Base-by-base conservation (phyloP, 2,329 filamentous ascomycete species). In the Didymella exigua region DNA sequence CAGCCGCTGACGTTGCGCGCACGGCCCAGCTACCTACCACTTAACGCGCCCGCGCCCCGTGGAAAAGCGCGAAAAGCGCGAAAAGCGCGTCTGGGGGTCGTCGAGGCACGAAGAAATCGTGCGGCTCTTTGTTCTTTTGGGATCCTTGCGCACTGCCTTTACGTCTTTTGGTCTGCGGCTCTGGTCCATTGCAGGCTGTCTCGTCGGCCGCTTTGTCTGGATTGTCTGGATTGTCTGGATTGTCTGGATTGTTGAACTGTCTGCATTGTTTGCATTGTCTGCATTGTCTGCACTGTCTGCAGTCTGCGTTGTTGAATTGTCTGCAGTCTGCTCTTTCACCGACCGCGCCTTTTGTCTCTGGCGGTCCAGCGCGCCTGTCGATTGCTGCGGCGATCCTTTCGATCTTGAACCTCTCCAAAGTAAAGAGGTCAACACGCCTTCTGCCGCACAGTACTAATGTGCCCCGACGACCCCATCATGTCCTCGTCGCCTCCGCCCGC, bases 391-490 rank as follows among this genome's bases (percentile, higher is more conserved):
- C 46, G 21, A 46, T 34, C 23, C 23, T 27, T 48, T n/a, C 13
- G 7, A n/a, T 27, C 43, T n/a, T n/a, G 7, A n/a, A 24, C 36
- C 21, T 6, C 21, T 37, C 34, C 5, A 38, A 16, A 13, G 16
- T 36, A 26, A 16, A 13, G 16, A 19, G 19, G 40, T 19, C 27
- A 9, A 19, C 23, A 13, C 37, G 7, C 18, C 30, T 14, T 10
- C 19, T 26, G 16, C 19, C 38, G 24, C 46, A 64, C 56, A 56
- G n/a, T n/a, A n/a, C n/a, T n/a, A n/a, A 74, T 74, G 71, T 71
- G 68, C 47, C 64, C 64, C 19, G 60, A 57, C 54, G 71, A 74
- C 44, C 71, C 72, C 10, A 74, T 75, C 51, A 52, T 67, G 9
- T 63, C 69, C 19, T 75, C 71, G 14, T 72, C 72, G 9, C 71